Evolutionary conservation across 495 filamentous ascomycete species (phyloP), one percentile per base, ranked within the genome.

Genomic region (Penicillium chermesinum): DNA sequence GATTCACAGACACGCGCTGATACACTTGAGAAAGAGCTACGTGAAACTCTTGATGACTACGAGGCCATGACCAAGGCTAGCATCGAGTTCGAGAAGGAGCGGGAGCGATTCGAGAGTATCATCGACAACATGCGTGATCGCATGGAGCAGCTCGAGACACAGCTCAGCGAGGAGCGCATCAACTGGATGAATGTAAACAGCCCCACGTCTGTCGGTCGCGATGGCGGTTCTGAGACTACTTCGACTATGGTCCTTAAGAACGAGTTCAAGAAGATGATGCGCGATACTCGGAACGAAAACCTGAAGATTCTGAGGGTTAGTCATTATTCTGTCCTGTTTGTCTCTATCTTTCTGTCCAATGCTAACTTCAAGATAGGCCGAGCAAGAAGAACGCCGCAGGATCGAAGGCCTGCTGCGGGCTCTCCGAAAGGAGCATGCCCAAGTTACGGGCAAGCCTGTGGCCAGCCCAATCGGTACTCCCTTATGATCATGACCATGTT

Each of bases 231-330:
- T 12, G 81, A 83, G 55, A 80, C 72, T 8, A 89, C 82, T 2
- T 86, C 82, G 54, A 88, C 81, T 2, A 80, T 78, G 70, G 82
- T 89, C 14, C 64, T 91, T 44, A 85, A 84, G 67, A 86, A 82
- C 42, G 87, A 91, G 62, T 91, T 91, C 62, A 87, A 87, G 74
- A 89, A 88, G 73, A 90, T 91, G 87, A 91, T 90, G 87, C 76
- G 84, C 43, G 87, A 90, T 54, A 86, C 84, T 47, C 81, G 85
- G 39, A 74, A 77, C 13, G 87, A 91, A 56, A 82, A 82, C 50
- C 71, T 81, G 62, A 87, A 77, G 70, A 72, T 76, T 41, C 60
- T 90, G 32, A 83, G 77, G 74, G 87, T 89, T 59, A 63, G 79
- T 75, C 49, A 14, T 35, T 45, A 17, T 35, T 36, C 20, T 38